phyloP scores from a whole-genome alignment of 441 rosid species.

The Breynia disticha region DNA sequence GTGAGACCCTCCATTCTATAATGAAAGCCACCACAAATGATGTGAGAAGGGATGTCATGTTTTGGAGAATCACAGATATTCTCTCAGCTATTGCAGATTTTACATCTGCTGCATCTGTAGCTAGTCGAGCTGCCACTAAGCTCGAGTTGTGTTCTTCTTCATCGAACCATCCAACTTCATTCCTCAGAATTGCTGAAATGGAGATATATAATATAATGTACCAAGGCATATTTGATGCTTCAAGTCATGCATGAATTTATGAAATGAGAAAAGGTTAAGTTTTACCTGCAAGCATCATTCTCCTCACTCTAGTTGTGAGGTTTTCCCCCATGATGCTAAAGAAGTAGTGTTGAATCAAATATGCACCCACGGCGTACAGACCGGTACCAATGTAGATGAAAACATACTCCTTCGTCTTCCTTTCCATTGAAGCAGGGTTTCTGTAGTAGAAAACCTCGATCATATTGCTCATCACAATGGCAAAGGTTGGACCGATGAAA shows the following conservation, averaged over 20 bases:
- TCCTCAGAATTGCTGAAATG: constrained; percentile 72
- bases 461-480: constrained; percentile 96
- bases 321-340: constrained; percentile 99
- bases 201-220: neutral
- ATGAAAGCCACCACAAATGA: constrained; percentile 97
- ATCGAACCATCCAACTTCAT: constrained; percentile 98
- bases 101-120: constrained; percentile 91
- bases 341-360: constrained; percentile 96
- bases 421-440: constrained; percentile 81
- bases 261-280: neutral
- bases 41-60: constrained; percentile 97
- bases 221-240: no score
- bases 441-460: constrained; percentile 95
- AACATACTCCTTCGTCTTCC: constrained; percentile 89
- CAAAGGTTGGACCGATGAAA: constrained; percentile 91
- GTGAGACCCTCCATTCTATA: constrained; percentile 97
- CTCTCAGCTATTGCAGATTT: constrained; percentile 97
- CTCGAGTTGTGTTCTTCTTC: constrained; percentile 98
- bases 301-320: constrained; percentile 92
- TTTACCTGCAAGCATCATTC: constrained; percentile 99
- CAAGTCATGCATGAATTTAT: neutral
- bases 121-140: constrained; percentile 76
- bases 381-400: constrained; percentile 96
- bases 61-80: constrained; percentile 88
- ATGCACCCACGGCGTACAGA: constrained; percentile 83